These are phyloP conservation scores for Capronia coronata DNA, from an alignment of 2,329 filamentous ascomycete species.

Conservation along the genomic window DNA sequence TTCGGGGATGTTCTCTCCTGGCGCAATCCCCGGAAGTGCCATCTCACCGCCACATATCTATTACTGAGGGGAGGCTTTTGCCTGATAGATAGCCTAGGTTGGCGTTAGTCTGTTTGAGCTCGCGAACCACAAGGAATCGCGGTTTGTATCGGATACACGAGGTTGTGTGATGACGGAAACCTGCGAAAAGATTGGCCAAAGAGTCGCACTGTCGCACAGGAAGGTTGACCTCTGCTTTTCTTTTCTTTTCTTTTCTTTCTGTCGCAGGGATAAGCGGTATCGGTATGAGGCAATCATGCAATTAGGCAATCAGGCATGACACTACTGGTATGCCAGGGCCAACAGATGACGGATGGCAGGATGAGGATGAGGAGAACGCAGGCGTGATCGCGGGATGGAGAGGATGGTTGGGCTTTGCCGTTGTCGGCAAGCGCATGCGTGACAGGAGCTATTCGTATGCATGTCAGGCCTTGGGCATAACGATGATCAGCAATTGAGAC, in stretches of 20 bases:
- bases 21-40: not conserved
- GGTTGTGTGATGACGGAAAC: no score
- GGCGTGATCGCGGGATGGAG: not conserved
- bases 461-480: conserved; percentile 20
- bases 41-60: conserved; percentile 10
- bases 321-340: no score
- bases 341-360: no score
- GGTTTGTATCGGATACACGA: not conserved
- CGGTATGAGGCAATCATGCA: no score
- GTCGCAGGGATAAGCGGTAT: no score
- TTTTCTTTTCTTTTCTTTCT: no score
- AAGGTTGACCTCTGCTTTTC: no score
- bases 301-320: no score
- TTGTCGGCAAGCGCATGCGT: conserved; percentile 18
- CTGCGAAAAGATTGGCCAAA: no score
- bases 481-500: conserved; percentile 22
- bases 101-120: no score
- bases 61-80: not conserved
- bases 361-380: not conserved
- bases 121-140: no score
- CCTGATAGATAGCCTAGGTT: not conserved
- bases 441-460: conserved; percentile 13
- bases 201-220: no score
- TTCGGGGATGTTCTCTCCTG: not conserved
- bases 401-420: conserved; percentile 3